Percentiles rank a stretch among this genome's conserved stretches.
These are phyloP conservation scores for Jamesozyma lodderae DNA, from an alignment of 805 yeast genomes.

Conservation along the genomic window DNA sequence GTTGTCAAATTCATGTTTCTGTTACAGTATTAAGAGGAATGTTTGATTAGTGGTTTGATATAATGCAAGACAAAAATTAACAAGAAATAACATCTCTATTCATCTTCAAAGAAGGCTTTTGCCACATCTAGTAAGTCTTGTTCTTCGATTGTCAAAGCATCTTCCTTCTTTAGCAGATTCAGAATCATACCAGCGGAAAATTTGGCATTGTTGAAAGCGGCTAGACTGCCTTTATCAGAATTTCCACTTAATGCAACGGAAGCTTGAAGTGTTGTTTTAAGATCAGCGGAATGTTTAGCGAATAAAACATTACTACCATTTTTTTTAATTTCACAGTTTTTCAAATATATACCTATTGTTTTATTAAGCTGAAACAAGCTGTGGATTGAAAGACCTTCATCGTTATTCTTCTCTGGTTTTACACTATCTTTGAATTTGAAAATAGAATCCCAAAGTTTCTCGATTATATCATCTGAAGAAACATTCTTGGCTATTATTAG, in stretches of 20 bases:
- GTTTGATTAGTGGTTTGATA: not conserved
- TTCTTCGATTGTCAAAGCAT: constrained; percentile 10
- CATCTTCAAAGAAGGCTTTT: constrained; percentile 4
- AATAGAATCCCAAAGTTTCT: constrained; percentile 16
- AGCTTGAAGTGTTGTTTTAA: constrained; percentile 13
- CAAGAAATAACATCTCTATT: no score
- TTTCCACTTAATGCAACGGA: constrained; percentile 10
- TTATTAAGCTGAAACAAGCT: constrained; percentile 25
- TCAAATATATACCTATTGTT: constrained; percentile 25
- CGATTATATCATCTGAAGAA: constrained; percentile 4
- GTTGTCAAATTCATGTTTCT: no score
- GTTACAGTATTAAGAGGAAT: no score
- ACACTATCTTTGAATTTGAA: constrained; percentile 16
- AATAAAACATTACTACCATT: constrained; percentile 9
- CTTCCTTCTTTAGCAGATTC: constrained; percentile 6
- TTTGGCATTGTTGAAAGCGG: constrained; percentile 24
- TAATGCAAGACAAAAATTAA: not conserved
- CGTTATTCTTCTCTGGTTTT: constrained; percentile 1
- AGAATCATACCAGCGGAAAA: constrained; percentile 25
- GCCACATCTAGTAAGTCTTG: constrained; percentile 7
- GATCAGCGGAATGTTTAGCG: constrained; percentile 5
- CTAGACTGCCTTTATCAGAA: constrained; percentile 19
- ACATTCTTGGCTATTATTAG: constrained; percentile 12
- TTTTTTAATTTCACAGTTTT: constrained; percentile 6
- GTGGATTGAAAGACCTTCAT: constrained; percentile 12